Percentiles rank a stretch among this genome's conserved stretches.
Conservation (phyloP, 2,329 filamentous ascomycete genomes). For the Didymellaceae sp. region DNA sequence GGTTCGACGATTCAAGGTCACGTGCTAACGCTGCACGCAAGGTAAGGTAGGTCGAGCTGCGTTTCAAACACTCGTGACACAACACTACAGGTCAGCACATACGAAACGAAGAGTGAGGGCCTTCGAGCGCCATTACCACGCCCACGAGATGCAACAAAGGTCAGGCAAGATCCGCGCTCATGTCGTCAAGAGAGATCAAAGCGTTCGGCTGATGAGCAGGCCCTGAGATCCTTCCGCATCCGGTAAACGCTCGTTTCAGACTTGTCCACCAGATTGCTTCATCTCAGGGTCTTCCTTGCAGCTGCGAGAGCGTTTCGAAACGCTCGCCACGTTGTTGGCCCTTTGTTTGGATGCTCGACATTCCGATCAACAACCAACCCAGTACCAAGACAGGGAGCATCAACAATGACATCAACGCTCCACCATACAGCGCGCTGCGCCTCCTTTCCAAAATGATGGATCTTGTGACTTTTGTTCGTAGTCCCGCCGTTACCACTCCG, state of each 20-base stretch:
- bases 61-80: no score
- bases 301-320: conserved; percentile 6
- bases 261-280: conserved; percentile 6
- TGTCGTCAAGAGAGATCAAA: no score
- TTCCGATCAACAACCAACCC: conserved; percentile 8
- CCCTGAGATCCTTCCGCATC: neutral
- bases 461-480: conserved; percentile 1
- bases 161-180: no score
- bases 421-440: neutral
- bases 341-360: conserved; percentile 1
- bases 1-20: neutral
- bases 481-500: conserved; percentile 1
- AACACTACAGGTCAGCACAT: no score
- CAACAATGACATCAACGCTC: conserved; percentile 3
- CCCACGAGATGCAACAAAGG: no score
- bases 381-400: conserved; percentile 3
- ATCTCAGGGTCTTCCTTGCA: conserved; percentile 13
- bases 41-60: neutral
- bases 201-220: no score
- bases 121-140: no score
- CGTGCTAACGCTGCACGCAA: neutral
- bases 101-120: no score
- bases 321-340: conserved; percentile 4
- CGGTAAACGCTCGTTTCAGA: conserved; percentile 10
- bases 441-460: no score